Base-by-base conservation (phyloP, 345 rosid genomes). In the Aquilaria malaccensis region DNA sequence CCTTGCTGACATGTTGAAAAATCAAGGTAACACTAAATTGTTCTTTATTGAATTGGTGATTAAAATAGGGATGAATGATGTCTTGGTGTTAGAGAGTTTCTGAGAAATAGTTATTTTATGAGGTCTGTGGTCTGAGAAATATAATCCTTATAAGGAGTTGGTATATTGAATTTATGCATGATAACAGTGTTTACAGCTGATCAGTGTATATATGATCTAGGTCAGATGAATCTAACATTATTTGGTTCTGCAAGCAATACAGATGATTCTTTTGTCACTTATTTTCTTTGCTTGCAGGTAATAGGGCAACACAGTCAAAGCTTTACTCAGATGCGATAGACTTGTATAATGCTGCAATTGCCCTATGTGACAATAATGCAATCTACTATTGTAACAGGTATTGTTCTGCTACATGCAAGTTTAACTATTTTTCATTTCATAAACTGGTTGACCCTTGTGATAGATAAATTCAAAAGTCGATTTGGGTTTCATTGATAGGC, bases 381-480 rank as follows among this genome's bases (percentile, higher is more conserved):
- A 83, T 91, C 66, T 92, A 86, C 72, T 85, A 83, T 77, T 86
- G 92, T 72, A 92, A 92, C 84, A 85, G 96, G 96, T 91, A 70
- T 64, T 53, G 45, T 52, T 56, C 59, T 56, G 52, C 50, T 47
- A 45, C 56, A 37, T 33, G 3, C 52, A 50, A 49, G 30, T 37
- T 56, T 22, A 22, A 22, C 22, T 22, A 22, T 22, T 22, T 22
- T 22, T 22, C 22, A 22, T 22, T 22, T 22, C 22, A 22, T 22
- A 22, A 22, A 22, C 22, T 22, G 22, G 22, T 22, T 22, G 22
- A 22, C 22, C 22, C 22, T 22, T 22, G 22, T 22, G 22, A 22
- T 37, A 4, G 43, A 37, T 4, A 37, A 37, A 37, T 37, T 37
- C 43, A 5, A 37, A 22, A 37, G 5, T 37, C 7, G 43, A 37